Conservation (phyloP, 345 rosid genomes). For the Psidium guajava region DNA sequence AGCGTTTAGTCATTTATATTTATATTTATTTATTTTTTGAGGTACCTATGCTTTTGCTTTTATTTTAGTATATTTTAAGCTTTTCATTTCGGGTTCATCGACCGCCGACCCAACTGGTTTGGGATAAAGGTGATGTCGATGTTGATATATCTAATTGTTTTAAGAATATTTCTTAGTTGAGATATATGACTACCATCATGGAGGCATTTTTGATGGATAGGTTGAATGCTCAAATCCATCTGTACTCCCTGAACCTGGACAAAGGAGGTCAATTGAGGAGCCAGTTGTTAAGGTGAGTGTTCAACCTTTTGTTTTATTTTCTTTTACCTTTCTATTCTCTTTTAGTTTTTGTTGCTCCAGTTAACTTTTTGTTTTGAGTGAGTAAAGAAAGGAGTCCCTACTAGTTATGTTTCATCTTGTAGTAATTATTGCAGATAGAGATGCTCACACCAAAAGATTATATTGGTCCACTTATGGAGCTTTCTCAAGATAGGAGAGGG, state of each 20-base stretch:
- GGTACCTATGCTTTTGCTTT: too few relatives aligned
- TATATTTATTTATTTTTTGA: too few relatives aligned
- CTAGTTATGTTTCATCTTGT: constrained; percentile 7
- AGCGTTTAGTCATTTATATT: too few relatives aligned
- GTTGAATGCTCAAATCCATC: constrained; percentile 97
- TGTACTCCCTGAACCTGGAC: constrained; percentile 91
- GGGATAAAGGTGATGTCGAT: too few relatives aligned
- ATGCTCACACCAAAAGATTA: constrained; percentile 94
- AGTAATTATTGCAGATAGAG: constrained; percentile 54
- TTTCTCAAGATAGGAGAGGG: constrained; percentile 95
- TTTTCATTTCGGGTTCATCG: too few relatives aligned
- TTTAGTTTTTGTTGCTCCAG: neutral
- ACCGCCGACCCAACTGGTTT: too few relatives aligned
- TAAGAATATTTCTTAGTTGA: neutral
- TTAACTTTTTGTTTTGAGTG: neutral
- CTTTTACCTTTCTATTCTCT: neutral
- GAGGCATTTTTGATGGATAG: constrained; percentile 22
- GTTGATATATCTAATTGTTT: neutral
- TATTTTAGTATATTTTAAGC: too few relatives aligned
- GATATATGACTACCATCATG: constrained; percentile 9
- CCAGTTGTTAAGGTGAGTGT: constrained; percentile 76
- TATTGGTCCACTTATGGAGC: constrained; percentile 94
- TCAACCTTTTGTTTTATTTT: neutral
- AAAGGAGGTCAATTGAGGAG: constrained; percentile 82
- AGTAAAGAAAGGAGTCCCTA: neutral